Base-by-base conservation (phyloP, 208 protist genomes). In the Wallacemonas rigidus region DNA sequence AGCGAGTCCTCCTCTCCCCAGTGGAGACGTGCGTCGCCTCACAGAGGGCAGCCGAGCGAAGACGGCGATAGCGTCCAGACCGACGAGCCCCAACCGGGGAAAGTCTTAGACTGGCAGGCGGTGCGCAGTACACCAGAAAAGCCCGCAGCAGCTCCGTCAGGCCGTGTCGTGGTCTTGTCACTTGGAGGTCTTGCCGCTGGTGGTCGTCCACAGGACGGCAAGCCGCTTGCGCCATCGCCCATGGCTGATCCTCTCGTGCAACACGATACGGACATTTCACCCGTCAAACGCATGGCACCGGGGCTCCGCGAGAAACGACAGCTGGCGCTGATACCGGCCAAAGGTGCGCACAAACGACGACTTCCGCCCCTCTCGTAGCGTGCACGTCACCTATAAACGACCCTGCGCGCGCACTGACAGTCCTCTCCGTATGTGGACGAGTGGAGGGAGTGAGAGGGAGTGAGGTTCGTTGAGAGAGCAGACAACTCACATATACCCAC, bases 151-250 rank as follows among this genome's bases (percentile, higher is more conserved):
- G 12, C 44, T n/a, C 64, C 36, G 48, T 68, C 62, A 4, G 41
- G 58, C 4, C 67, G 74, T 53, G 74, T 79, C 26, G 68, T 79
- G 26, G 74, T 79, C 8, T n/a, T 79, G 12, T 79, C 74, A 0
- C 61, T 79, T 3, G 74, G 67, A 36, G 39, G 50, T 35, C 38
- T 14, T 8, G 41, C 56, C 56, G 56, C 17, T 62, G 54, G 35
- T 58, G 54, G 47, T 51, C 47, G 11, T 8, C 54, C 54, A 17
- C 54, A 12, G 15, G 6, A 17, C 15, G 9, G 26, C 26, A 26
- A 26, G 26, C 26, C 26, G 26, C 26, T 26, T 26, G 26, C 26
- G 26, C 26, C 26, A 26, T 26, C 26, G 26, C 26, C 26, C 26
- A 26, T 26, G 26, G 26, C 26, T 26, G 26, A 26, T 26, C 26